phyloP scores from a whole-genome alignment of 2,329 filamentous ascomycete species.

The Talaromyces islandicus region DNA sequence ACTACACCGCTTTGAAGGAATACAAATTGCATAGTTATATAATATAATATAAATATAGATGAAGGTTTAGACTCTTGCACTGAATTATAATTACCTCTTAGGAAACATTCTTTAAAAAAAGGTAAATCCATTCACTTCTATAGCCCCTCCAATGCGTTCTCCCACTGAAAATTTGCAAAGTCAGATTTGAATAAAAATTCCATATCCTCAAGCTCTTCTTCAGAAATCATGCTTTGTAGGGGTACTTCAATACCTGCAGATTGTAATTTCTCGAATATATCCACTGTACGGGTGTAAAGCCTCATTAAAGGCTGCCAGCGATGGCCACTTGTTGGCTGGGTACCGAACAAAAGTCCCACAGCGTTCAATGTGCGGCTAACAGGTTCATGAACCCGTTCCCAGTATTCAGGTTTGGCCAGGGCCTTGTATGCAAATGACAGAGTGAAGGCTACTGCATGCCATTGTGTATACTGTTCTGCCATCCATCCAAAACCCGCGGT shows the following conservation, averaged over 20 bases:
- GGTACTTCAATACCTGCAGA: neutral
- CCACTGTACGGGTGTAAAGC: neutral
- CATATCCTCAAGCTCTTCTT: neutral
- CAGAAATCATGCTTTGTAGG: neutral
- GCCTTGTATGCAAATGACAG: neutral
- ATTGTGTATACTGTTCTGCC: slow-evolving; percentile 3
- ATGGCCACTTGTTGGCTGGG: neutral
- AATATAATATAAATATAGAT: neutral
- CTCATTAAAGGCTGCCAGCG: neutral
- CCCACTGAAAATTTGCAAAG: neutral
- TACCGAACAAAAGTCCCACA: neutral
- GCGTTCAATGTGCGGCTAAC: neutral
- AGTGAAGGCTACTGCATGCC: slow-evolving; percentile 4
- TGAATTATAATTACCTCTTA: too few species aligned
- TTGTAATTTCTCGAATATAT: neutral
- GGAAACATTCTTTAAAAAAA: too few species aligned
- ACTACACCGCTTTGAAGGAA: too few species aligned
- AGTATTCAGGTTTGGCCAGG: neutral
- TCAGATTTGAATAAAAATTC: neutral
- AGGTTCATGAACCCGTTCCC: neutral
- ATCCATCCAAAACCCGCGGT: neutral
- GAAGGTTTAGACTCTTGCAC: neutral
- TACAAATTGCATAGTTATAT: neutral
- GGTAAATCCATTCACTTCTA: too few species aligned
- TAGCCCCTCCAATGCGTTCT: neutral